Evolutionary conservation across 805 yeast species (phyloP).

Genomic region (Saccharomycopsis lassenensis): DNA sequence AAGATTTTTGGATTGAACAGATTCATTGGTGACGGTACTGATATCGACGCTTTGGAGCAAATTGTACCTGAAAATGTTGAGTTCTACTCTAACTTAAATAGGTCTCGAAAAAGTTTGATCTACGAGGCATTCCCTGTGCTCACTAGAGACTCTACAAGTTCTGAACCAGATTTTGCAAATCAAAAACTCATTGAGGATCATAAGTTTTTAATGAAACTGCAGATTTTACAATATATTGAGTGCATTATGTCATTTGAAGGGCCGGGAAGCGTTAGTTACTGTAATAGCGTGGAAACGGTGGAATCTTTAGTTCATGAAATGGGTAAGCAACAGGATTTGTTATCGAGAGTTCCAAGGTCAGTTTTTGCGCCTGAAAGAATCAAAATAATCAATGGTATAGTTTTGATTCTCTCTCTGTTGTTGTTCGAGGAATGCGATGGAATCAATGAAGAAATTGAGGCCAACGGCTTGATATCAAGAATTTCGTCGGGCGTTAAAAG

Average conservation of each 20-base stretch:
- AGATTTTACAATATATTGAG: slow-evolving; percentile 41
- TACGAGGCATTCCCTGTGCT: slow-evolving; percentile 13
- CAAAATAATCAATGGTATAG: slow-evolving; percentile 25
- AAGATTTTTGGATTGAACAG: slow-evolving; percentile 46
- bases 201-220: slow-evolving; percentile 31
- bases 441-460: background rate
- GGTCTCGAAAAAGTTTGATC: slow-evolving; percentile 4
- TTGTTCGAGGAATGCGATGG: slow-evolving; percentile 2
- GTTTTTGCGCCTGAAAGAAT: slow-evolving; percentile 28
- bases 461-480: slow-evolving; percentile 12
- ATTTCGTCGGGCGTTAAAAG: slow-evolving; percentile 26
- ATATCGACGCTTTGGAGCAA: slow-evolving; percentile 31
- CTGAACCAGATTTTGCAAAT: slow-evolving; percentile 18
- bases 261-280: slow-evolving; percentile 3
- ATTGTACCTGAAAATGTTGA: slow-evolving; percentile 28
- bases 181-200: slow-evolving; percentile 33
- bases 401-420: slow-evolving; percentile 9
- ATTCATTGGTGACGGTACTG: slow-evolving; percentile 39
- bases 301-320: slow-evolving; percentile 13
- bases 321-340: slow-evolving; percentile 33
- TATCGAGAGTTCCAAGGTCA: slow-evolving; percentile 36
- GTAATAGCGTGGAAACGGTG: slow-evolving; percentile 9
- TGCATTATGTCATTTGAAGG: slow-evolving; percentile 23
- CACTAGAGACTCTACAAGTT: too few species aligned
- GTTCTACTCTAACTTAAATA: slow-evolving; percentile 11